Conservation (phyloP, 192 early-diverging fungal species). For the Pecoramyces ruminantium region DNA sequence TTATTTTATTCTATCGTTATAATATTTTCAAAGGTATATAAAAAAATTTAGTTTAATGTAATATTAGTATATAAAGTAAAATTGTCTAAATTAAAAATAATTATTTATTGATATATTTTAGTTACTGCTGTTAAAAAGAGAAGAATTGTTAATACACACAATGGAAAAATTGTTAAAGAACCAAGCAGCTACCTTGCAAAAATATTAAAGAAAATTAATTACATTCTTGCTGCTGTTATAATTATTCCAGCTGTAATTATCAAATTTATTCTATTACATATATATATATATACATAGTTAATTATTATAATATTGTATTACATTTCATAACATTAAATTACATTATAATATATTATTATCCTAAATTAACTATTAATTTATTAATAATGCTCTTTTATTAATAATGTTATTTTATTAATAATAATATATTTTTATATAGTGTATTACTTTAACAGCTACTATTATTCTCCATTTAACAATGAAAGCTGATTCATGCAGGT, state of each 20-base stretch:
- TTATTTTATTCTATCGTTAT: not conserved
- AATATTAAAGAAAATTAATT: not conserved
- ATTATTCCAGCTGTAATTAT: not conserved
- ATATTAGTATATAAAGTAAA: too few species aligned
- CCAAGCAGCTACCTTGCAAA: not conserved
- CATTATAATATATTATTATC: too few species aligned
- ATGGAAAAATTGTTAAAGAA: not conserved
- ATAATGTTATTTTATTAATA: too few species aligned
- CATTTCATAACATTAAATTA: too few species aligned
- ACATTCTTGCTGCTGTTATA: not conserved
- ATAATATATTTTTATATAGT: not conserved
- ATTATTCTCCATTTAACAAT: not conserved
- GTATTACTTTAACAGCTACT: not conserved
- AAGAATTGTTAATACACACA: not conserved
- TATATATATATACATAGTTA: too few species aligned
- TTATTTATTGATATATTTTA: too few species aligned
- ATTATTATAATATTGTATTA: too few species aligned
- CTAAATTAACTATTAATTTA: too few species aligned
- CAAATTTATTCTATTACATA: not conserved
- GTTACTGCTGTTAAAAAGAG: not conserved
- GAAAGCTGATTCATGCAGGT: not conserved
- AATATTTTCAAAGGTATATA: not conserved
- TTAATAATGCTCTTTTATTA: too few species aligned
- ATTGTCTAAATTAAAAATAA: too few species aligned
- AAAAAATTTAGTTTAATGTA: too few species aligned